Conservation (phyloP, 2,329 filamentous ascomycete species). For the Clarireedia paspali region DNA sequence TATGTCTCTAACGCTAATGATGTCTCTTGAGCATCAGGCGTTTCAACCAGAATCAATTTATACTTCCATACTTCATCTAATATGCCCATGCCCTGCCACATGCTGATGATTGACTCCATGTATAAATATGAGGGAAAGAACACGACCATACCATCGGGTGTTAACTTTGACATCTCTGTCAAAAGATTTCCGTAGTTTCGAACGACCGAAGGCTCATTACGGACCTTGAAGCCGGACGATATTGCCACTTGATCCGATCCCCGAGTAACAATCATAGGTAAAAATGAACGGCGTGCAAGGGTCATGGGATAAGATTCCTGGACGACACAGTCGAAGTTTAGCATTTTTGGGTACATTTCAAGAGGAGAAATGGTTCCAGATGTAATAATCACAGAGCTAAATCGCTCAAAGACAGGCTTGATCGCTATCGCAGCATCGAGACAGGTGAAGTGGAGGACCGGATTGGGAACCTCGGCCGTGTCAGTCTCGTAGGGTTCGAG, state of each 20-base stretch:
- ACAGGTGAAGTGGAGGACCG: conserved; percentile 94
- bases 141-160: conserved; percentile 95
- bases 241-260: conserved; percentile 91
- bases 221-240: conserved; percentile 88
- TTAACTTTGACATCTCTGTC: conserved; percentile 92
- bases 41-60: conserved; percentile 96
- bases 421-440: conserved; percentile 97
- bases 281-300: conserved; percentile 83
- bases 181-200: conserved; percentile 91
- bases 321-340: conserved; percentile 84
- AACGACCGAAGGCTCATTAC: conserved; percentile 94
- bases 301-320: conserved; percentile 99
- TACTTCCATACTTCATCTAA: conserved; percentile 98
- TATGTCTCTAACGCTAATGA: conserved; percentile 94
- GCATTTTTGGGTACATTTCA: conserved; percentile 99
- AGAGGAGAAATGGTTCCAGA: conserved; percentile 94
- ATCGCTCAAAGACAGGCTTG: conserved; percentile 93
- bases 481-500: conserved; percentile 97
- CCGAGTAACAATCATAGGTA: conserved; percentile 95
- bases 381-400: conserved; percentile 96
- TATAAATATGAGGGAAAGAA: conserved; percentile 99
- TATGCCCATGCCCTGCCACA: conserved; percentile 99
- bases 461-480: conserved; percentile 89
- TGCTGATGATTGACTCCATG: conserved; percentile 98
- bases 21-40: conserved; percentile 93